Evolutionary conservation across 768 basidiomycete species (phyloP).

Genomic region (Lepiota brunneoincarnata): DNA sequence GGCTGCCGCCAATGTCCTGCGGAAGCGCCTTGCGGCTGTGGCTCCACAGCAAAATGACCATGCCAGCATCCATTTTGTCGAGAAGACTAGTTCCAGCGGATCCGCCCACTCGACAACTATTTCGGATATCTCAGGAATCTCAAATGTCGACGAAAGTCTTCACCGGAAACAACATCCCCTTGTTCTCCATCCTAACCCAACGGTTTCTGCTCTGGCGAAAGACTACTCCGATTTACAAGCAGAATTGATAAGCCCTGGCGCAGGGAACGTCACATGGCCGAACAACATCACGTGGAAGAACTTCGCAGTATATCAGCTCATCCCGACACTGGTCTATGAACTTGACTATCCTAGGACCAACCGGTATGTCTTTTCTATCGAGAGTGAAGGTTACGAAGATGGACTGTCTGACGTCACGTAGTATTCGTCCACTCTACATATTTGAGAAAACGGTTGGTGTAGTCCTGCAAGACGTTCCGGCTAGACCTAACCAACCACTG

Average conservation of each 20-base stretch:
- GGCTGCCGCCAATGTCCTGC: constrained; percentile 48
- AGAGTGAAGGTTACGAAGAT: not conserved
- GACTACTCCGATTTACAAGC: constrained; percentile 74
- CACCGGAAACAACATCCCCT: constrained; percentile 41
- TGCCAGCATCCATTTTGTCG: constrained; percentile 8
- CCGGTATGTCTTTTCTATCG: constrained; percentile 40
- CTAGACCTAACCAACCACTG: too few relatives aligned
- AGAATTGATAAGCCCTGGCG: constrained; percentile 75
- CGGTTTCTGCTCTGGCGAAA: constrained; percentile 66
- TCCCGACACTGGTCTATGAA: constrained; percentile 94
- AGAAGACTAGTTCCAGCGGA: not conserved
- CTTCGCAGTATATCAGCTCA: constrained; percentile 82
- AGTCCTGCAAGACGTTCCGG: too few relatives aligned
- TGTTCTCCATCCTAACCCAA: constrained; percentile 60
- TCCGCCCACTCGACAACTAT: not conserved
- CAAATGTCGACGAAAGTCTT: constrained; percentile 3
- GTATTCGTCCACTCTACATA: constrained; percentile 78
- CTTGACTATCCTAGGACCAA: constrained; percentile 94
- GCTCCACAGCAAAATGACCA: constrained; percentile 24
- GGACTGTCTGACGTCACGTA: constrained; percentile 16
- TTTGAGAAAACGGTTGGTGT: constrained; percentile 62
- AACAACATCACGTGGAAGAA: constrained; percentile 79
- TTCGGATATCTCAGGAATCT: not conserved
- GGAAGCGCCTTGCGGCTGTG: constrained; percentile 52
- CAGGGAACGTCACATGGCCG: constrained; percentile 71